phyloP scores from a whole-genome alignment of 441 rosid genomes.

The Populus hybrid region DNA sequence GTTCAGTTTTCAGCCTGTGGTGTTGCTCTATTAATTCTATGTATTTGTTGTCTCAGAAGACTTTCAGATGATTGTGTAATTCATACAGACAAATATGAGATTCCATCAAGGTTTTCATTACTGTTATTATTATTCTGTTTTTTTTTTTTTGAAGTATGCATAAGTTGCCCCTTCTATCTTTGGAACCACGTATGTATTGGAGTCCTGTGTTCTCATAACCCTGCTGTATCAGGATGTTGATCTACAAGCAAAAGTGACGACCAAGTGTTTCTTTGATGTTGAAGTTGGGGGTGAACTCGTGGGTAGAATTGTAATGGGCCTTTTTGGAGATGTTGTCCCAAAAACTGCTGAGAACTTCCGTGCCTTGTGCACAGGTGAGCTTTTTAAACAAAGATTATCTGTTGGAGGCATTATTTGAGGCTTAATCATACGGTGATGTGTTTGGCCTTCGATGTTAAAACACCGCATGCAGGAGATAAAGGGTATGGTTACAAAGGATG shows the following conservation, averaged over 20 bases:
- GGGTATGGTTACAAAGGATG: constrained; percentile 90
- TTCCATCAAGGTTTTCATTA: not conserved
- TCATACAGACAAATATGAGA: too few relatives aligned
- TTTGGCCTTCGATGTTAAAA: constrained; percentile 3
- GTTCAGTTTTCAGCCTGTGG: not conserved
- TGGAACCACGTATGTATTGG: constrained; percentile 5
- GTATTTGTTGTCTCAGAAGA: not conserved
- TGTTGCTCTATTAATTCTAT: not conserved
- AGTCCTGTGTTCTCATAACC: not conserved
- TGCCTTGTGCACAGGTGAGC: constrained; percentile 81
- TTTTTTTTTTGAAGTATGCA: not conserved
- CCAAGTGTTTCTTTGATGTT: constrained; percentile 78
- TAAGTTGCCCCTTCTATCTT: not conserved
- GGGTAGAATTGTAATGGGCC: constrained; percentile 88
- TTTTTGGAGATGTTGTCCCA: constrained; percentile 90
- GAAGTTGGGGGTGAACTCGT: constrained; percentile 76
- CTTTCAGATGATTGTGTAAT: not conserved
- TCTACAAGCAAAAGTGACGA: constrained; percentile 81
- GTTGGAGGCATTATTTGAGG: not conserved
- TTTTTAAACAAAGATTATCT: constrained; percentile 10
- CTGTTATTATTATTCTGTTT: too few relatives aligned
- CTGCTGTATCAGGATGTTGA: constrained; percentile 50
- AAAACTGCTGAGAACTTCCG: constrained; percentile 93
- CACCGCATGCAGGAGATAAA: constrained; percentile 64
- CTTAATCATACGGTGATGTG: not conserved